Evolutionary conservation across 176 grass and related monocot species (phyloP).

Genomic region (Juncus effusus): DNA sequence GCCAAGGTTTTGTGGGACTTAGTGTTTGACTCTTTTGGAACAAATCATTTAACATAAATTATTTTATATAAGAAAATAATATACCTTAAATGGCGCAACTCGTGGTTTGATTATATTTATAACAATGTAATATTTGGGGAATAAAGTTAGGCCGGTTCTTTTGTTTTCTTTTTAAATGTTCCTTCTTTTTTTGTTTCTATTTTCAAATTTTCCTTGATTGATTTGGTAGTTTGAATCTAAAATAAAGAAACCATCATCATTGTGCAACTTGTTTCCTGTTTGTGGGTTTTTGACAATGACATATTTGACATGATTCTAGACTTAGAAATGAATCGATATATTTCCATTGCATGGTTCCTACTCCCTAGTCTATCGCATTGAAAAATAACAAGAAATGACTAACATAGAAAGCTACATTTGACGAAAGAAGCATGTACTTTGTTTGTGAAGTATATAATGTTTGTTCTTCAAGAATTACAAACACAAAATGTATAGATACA

Average conservation of each 20-base stretch:
- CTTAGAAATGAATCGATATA: conserved; percentile 16
- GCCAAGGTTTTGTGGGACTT: conserved; percentile 2
- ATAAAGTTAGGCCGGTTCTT: too few relatives aligned
- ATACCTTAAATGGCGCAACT: too few relatives aligned
- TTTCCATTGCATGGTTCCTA: background rate
- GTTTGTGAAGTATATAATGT: conserved; percentile 14
- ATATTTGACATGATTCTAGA: conserved; percentile 4
- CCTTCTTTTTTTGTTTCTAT: background rate
- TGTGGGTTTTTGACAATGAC: conserved; percentile 14
- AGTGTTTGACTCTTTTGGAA: conserved; percentile 15
- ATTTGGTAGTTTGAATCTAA: conserved; percentile 17
- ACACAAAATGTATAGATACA: too few relatives aligned
- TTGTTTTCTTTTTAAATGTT: too few relatives aligned
- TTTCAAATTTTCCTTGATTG: background rate
- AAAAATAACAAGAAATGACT: background rate
- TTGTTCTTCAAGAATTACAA: background rate
- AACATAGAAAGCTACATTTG: conserved; percentile 4
- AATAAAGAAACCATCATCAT: conserved; percentile 10
- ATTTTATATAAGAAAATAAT: background rate
- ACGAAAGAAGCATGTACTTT: background rate
- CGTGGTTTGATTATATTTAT: too few relatives aligned
- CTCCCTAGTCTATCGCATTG: conserved; percentile 6
- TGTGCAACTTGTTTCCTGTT: conserved; percentile 29
- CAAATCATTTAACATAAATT: background rate
- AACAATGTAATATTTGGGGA: too few relatives aligned